These are phyloP conservation scores for Limonium bicolor DNA, from an alignment of 148 eudicot species.

Conservation along the genomic window DNA sequence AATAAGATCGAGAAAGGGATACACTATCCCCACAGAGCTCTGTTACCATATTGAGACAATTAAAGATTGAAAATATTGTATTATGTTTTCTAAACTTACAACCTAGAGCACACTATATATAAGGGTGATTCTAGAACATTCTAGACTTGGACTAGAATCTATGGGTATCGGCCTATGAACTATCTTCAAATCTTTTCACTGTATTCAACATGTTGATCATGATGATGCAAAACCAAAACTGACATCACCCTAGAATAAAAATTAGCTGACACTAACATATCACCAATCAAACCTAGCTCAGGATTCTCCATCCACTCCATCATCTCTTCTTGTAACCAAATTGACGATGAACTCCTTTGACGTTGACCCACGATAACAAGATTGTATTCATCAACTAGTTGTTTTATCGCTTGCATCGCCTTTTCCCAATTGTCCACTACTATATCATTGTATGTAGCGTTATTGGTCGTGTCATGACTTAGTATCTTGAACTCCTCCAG, in stretches of 20 bases:
- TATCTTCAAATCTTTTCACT: too few species aligned
- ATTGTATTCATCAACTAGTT: slow-evolving; percentile 8
- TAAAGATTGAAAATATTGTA: too few species aligned
- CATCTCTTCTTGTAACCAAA: slow-evolving; percentile 4
- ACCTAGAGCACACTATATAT: too few species aligned
- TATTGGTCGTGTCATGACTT: not conserved
- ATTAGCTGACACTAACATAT: too few species aligned
- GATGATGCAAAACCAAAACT: slow-evolving; percentile 18
- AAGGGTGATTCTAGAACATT: too few species aligned
- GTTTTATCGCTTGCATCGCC: slow-evolving; percentile 5
- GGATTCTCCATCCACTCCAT: slow-evolving; percentile 12
- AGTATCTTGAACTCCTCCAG: slow-evolving; percentile 8
- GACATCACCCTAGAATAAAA: slow-evolving; percentile 7
- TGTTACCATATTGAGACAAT: too few species aligned
- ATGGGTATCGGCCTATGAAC: too few species aligned
- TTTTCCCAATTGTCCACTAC: slow-evolving; percentile 9
- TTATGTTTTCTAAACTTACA: too few species aligned
- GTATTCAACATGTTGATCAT: not conserved
- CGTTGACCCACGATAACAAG: too few species aligned
- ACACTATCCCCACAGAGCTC: too few species aligned
- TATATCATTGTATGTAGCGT: slow-evolving; percentile 2
- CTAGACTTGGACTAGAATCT: too few species aligned
- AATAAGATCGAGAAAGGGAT: too few species aligned
- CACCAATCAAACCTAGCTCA: slow-evolving; percentile 17
- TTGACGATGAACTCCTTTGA: slow-evolving; percentile 12